Evolutionary conservation across 805 yeast genomes (phyloP).

Genomic region (Soucietia sequanensis): DNA sequence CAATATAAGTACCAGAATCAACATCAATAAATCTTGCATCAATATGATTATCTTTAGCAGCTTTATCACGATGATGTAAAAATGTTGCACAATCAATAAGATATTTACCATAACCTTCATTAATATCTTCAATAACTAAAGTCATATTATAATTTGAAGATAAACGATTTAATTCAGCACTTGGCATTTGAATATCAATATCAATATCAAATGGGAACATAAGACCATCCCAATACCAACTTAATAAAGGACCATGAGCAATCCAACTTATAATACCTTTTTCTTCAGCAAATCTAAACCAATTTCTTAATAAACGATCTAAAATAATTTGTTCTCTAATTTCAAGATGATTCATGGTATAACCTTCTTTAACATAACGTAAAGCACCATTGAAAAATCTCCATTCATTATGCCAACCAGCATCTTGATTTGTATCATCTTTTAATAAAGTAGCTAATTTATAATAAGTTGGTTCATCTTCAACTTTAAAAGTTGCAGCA

Average conservation of each 20-base stretch:
- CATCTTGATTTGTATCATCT: slow-evolving; percentile 31
- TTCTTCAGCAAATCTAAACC: slow-evolving; percentile 22
- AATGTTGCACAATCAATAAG: slow-evolving; percentile 23
- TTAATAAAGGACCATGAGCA: slow-evolving; percentile 23
- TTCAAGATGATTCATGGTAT: slow-evolving; percentile 22
- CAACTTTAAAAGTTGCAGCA: slow-evolving; percentile 11
- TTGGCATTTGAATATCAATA: slow-evolving; percentile 25
- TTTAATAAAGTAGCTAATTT: slow-evolving; percentile 24
- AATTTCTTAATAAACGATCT: slow-evolving; percentile 20
- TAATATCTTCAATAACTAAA: slow-evolving; percentile 24
- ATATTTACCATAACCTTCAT: slow-evolving; percentile 19
- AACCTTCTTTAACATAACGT: slow-evolving; percentile 37
- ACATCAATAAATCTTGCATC: slow-evolving; percentile 54
- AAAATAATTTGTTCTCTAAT: slow-evolving; percentile 19
- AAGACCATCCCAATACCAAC: slow-evolving; percentile 27
- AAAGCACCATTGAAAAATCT: slow-evolving; percentile 57
- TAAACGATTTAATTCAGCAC: slow-evolving; percentile 17
- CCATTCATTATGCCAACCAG: slow-evolving; percentile 57
- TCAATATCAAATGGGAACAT: slow-evolving; percentile 24
- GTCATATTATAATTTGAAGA: slow-evolving; percentile 21
- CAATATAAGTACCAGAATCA: slow-evolving; percentile 55
- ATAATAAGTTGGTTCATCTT: slow-evolving; percentile 36
- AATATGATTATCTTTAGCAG: slow-evolving; percentile 21
- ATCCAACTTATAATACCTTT: slow-evolving; percentile 24
- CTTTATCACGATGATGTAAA: slow-evolving; percentile 20